phyloP scores from a whole-genome alignment of 1,139 yeast species.

The Debaryomyces fabryi region DNA sequence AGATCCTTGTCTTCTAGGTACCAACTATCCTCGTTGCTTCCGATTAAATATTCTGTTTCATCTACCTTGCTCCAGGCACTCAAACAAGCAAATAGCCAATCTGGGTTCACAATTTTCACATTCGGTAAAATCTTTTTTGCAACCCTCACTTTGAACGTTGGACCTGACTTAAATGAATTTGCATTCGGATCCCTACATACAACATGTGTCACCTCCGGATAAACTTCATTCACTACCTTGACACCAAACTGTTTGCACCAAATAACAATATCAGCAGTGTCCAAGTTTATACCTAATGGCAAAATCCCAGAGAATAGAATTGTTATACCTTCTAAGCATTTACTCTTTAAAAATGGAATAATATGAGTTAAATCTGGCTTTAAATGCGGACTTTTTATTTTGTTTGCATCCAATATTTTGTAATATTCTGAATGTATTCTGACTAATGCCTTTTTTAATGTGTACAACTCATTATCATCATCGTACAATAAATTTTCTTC shows the following conservation, averaged over 20 bases:
- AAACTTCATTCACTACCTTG: slow-evolving; percentile 71
- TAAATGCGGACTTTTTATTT: slow-evolving; percentile 10
- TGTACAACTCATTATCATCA: slow-evolving; percentile 75
- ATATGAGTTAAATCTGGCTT: slow-evolving; percentile 66
- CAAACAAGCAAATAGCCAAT: slow-evolving; percentile 88
- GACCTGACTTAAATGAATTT: slow-evolving; percentile 30
- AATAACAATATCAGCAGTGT: slow-evolving; percentile 79
- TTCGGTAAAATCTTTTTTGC: slow-evolving; percentile 66
- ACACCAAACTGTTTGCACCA: slow-evolving; percentile 97
- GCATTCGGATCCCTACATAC: slow-evolving; percentile 76
- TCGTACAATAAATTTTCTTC: slow-evolving; percentile 67
- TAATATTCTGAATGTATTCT: slow-evolving; percentile 72
- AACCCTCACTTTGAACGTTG: slow-evolving; percentile 73
- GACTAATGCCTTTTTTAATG: slow-evolving; percentile 63
- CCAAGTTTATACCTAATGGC: slow-evolving; percentile 73
- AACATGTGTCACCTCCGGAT: slow-evolving; percentile 82
- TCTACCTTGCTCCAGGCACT: slow-evolving; percentile 75
- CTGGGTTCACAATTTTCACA: slow-evolving; percentile 83
- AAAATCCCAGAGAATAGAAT: slow-evolving; percentile 85
- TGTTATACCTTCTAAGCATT: slow-evolving; percentile 68
- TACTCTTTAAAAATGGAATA: slow-evolving; percentile 70
- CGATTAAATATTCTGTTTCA: slow-evolving; percentile 62
- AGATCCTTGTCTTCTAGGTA: slow-evolving; percentile 45
- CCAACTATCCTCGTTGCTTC: slow-evolving; percentile 47
- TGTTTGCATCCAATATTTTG: slow-evolving; percentile 38